phyloP scores from a whole-genome alignment of 2,329 filamentous ascomycete species.

The Venturia oleaginea region DNA sequence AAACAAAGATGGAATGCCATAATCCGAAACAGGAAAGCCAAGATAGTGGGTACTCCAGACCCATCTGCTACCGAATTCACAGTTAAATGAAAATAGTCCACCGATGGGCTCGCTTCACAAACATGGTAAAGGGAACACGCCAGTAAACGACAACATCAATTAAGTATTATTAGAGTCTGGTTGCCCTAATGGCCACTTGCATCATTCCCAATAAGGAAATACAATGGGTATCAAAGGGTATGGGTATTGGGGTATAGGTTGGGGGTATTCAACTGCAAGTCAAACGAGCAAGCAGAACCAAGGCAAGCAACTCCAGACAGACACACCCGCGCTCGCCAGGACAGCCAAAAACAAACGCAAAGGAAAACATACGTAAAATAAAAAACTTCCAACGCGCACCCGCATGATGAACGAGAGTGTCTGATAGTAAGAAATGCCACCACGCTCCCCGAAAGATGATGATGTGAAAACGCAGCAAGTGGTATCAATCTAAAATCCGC shows the following conservation, averaged over 20 bases:
- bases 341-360: neutral
- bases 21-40: neutral
- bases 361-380: neutral
- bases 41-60: neutral
- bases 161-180: constrained; percentile 30
- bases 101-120: neutral
- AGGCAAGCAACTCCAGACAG: neutral
- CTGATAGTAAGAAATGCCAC: neutral
- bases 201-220: constrained; percentile 19
- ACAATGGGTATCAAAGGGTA: constrained; percentile 7
- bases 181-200: constrained; percentile 33
- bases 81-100: neutral
- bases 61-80: neutral
- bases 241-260: constrained; percentile 10
- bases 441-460: neutral
- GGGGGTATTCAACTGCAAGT: constrained; percentile 7
- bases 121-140: neutral
- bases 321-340: neutral
- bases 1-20: neutral
- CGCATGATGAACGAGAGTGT: constrained; percentile 1
- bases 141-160: constrained; percentile 23
- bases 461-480: constrained; percentile 21
- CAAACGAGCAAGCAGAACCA: constrained; percentile 1
- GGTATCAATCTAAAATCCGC: constrained; percentile 33
- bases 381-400: neutral